A percentile compares a stretch with the other conserved stretches of the same genome.
Evolutionary conservation across 2,329 filamentous ascomycete genomes (phyloP).

Genomic region (Diplodia seriata): DNA sequence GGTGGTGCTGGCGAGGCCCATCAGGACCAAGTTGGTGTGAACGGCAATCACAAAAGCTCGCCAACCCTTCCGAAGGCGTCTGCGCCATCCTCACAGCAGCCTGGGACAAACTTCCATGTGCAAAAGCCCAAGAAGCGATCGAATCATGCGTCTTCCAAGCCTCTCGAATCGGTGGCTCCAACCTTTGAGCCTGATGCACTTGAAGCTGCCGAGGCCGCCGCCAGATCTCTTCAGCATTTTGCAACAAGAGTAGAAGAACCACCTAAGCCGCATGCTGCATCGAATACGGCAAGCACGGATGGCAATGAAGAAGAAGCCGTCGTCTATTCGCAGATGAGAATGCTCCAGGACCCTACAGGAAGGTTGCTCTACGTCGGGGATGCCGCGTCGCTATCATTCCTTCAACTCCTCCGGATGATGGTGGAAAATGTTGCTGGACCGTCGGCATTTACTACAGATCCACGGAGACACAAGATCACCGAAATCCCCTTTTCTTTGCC

Average conservation of each 20-base stretch:
- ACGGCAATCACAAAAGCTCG: slow-evolving; percentile 6
- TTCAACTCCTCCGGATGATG: slow-evolving; percentile 67
- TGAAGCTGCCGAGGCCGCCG: slow-evolving; percentile 36
- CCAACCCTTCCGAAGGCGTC: slow-evolving; percentile 13
- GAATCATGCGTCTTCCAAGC: not conserved
- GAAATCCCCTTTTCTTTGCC: slow-evolving; percentile 61
- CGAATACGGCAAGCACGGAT: slow-evolving; percentile 48
- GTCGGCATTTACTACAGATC: slow-evolving; percentile 65
- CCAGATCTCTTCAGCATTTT: slow-evolving; percentile 40
- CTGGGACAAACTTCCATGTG: not conserved
- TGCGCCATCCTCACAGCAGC: slow-evolving; percentile 1
- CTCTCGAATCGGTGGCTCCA: slow-evolving; percentile 32
- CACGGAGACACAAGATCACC: slow-evolving; percentile 63
- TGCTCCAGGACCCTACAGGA: slow-evolving; percentile 66
- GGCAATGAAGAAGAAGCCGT: slow-evolving; percentile 63
- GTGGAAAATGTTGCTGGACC: slow-evolving; percentile 62
- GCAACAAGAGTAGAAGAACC: slow-evolving; percentile 38
- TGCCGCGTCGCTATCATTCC: slow-evolving; percentile 66
- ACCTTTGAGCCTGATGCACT: slow-evolving; percentile 36
- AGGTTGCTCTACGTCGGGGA: slow-evolving; percentile 68
- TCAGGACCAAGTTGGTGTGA: not conserved
- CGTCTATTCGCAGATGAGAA: slow-evolving; percentile 61
- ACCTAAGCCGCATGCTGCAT: slow-evolving; percentile 38
- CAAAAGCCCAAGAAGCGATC: not conserved
- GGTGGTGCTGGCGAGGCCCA: not conserved